Evolutionary conservation across 1,139 yeast genomes (phyloP), one percentile per base, ranked within the genome.

Genomic region (Blastobotrys serpentis): DNA sequence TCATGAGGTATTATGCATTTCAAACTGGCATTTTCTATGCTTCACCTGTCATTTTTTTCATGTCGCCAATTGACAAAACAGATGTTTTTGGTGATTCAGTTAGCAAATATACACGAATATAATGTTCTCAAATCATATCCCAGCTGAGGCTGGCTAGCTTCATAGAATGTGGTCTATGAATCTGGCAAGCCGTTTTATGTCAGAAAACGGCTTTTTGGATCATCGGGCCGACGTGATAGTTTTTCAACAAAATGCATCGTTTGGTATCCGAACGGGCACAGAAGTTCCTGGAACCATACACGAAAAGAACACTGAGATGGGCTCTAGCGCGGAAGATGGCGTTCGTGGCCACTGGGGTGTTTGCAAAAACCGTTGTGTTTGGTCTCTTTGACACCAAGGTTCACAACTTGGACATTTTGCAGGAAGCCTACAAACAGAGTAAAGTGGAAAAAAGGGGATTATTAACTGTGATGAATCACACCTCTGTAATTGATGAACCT

Each of bases 401-500:
- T 13, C 75, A 76, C 54, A 78, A 85, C 50, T 66, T 83, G 17
- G 86, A 84, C 16, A 78, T 77, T 54, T 69, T 89, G 18, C 86
- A 82, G 52, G 68, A 63, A 22, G 95, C 94, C 0, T 65, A 85
- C 44, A 72, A 73, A 18, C 76, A 75, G 53, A 83, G 94, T 1
- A 69, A 84, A 48, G 56, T 61, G 1, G 94, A 88, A 60, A 79
- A 85, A 53, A 70, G 97, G 43, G 84, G 94, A 0, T 65, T 90
- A 3, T 59, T 90, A 50, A 88, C 98, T 0, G 79, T 90, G n/a
- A 88, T 90, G 95, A 92, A 92, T 65, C 98, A 92, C 62, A 86
- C 89, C 84, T 86, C 96, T 1, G 88, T 86, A 49, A 84, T 89
- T 21, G 98, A 92, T 63, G 98, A 92, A 61, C 98, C 98, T 0